Evolutionary conservation across 75 land plant genomes (phyloP).

Genomic region (Cunninghamia lanceolata): DNA sequence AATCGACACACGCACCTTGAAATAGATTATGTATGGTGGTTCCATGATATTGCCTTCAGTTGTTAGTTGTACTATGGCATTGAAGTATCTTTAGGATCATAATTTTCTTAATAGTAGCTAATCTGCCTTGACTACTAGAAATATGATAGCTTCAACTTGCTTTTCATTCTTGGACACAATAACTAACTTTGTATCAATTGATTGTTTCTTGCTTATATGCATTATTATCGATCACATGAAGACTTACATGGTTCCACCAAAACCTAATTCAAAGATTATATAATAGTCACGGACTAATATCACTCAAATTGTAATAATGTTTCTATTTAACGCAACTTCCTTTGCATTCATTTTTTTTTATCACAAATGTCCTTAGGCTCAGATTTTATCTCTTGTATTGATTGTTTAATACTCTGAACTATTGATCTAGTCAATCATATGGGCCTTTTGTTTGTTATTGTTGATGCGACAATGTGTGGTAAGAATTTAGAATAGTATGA

Average conservation of each 20-base stretch:
- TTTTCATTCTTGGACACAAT: not conserved
- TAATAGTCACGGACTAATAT: not conserved
- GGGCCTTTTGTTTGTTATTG: not conserved
- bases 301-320: not conserved
- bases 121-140: not conserved
- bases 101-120: constrained; percentile 4
- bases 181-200: no score
- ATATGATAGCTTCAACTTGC: not conserved
- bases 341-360: not conserved
- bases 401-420: not conserved
- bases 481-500: not conserved
- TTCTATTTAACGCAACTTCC: not conserved
- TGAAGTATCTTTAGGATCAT: no score
- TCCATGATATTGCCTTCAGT: constrained; percentile 28
- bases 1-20: constrained; percentile 13
- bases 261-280: not conserved
- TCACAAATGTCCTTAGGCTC: not conserved
- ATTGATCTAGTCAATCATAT: not conserved
- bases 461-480: not conserved
- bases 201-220: not conserved
- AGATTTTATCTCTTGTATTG: not conserved
- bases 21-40: constrained; percentile 28
- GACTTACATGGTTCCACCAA: not conserved
- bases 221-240: not conserved
- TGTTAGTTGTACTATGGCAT: constrained; percentile 25